A percentile compares a stretch with the other conserved stretches of the same genome.
These are phyloP conservation scores for Cryphonectria radicalis DNA, from an alignment of 2,329 filamentous ascomycete species.

Conservation along the genomic window DNA sequence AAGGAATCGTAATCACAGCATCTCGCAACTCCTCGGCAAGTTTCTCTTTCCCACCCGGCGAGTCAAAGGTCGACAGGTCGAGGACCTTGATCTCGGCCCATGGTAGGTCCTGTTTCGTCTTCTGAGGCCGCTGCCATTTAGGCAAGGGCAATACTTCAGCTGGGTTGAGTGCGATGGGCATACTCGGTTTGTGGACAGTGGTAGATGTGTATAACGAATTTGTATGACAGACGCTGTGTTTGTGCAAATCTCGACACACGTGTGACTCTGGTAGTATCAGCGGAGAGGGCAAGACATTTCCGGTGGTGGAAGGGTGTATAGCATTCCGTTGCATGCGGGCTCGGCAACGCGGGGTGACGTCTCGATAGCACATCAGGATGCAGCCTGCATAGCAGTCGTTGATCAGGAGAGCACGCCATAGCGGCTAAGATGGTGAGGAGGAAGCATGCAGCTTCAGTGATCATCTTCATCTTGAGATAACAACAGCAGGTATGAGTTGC, in stretches of 20 bases:
- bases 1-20: conserved; percentile 42
- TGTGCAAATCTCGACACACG: not conserved
- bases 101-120: conserved; percentile 35
- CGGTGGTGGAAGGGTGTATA: not conserved
- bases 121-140: conserved; percentile 37
- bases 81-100: conserved; percentile 61
- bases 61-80: conserved; percentile 52
- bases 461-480: not conserved
- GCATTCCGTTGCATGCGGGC: not conserved
- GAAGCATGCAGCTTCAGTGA: not conserved
- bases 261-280: not conserved
- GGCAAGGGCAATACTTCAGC: conserved; percentile 30
- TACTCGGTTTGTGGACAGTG: not conserved
- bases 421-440: conserved; percentile 28
- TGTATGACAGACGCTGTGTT: too few relatives aligned
- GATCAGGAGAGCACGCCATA: conserved; percentile 27
- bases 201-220: not conserved
- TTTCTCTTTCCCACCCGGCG: conserved; percentile 54
- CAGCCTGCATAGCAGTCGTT: not conserved
- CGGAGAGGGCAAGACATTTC: not conserved
- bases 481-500: not conserved
- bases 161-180: conserved; percentile 24
- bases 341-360: conserved; percentile 7
- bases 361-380: conserved; percentile 7
- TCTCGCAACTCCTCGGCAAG: conserved; percentile 56